Evolutionary conservation across 768 basidiomycete species (phyloP).

Genomic region (Panellus pusillus): DNA sequence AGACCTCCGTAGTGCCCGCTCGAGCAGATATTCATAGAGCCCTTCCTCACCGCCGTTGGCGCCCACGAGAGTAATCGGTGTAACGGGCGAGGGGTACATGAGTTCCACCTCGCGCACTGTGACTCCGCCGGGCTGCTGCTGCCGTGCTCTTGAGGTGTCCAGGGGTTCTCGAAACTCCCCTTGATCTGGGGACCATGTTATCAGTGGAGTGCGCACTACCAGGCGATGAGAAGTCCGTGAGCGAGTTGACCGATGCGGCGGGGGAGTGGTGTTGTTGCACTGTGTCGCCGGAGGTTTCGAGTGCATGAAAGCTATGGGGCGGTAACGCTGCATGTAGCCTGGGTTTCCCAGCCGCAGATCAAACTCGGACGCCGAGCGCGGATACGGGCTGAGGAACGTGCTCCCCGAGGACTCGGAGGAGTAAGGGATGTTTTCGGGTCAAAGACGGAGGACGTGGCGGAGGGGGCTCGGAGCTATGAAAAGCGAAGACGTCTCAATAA

Average conservation of each 20-base stretch:
- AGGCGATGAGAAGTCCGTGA: neutral
- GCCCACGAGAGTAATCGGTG: no score
- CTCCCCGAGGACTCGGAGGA: slow-evolving; percentile 7
- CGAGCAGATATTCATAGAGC: neutral
- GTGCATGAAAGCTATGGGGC: neutral
- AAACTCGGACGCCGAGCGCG: slow-evolving; percentile 11
- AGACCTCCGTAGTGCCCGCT: neutral
- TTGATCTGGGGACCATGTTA: slow-evolving; percentile 1
- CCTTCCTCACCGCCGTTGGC: neutral
- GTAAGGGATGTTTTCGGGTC: neutral
- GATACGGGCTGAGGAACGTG: slow-evolving; percentile 1
- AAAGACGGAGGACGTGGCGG: slow-evolving; percentile 6
- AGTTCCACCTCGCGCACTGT: slow-evolving; percentile 10
- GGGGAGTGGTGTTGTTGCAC: slow-evolving; percentile 1
- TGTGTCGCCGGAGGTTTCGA: neutral
- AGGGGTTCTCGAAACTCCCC: slow-evolving; percentile 9
- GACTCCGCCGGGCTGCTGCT: neutral
- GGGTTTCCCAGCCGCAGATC: slow-evolving; percentile 7
- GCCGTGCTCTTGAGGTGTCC: neutral
- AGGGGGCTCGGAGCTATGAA: slow-evolving; percentile 7
- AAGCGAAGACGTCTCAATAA: neutral
- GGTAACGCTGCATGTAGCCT: neutral
- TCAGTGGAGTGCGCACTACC: neutral
- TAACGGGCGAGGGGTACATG: slow-evolving; percentile 12
- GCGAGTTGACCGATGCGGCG: neutral